These are phyloP conservation scores for Aureobasidium sp. DNA, from an alignment of 2,329 filamentous ascomycete genomes.

Conservation along the genomic window DNA sequence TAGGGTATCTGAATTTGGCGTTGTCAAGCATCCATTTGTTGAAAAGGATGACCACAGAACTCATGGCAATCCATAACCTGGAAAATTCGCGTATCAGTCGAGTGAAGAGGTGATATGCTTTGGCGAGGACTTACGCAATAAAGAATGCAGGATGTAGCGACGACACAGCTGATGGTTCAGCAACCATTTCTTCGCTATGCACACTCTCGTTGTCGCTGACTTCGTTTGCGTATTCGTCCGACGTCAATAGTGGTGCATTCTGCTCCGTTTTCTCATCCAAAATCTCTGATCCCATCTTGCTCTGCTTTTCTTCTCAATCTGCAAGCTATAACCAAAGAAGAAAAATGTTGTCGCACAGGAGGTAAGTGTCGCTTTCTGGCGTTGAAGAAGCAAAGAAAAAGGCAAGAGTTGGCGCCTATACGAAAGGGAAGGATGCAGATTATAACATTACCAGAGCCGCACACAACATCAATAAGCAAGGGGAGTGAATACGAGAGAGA, in stretches of 20 bases:
- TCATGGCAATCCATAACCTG: conserved; percentile 69
- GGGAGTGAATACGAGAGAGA: neutral
- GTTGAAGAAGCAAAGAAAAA: neutral
- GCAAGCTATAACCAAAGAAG: neutral
- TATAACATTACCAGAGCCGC: conserved; percentile 5
- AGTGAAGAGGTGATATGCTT: neutral
- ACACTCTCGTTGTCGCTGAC: conserved; percentile 7
- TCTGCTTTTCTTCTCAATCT: neutral
- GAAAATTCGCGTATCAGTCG: neutral
- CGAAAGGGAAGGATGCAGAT: neutral
- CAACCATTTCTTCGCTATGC: neutral
- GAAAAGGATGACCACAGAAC: conserved; percentile 78
- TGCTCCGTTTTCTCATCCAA: conserved; percentile 12
- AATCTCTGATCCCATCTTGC: neutral
- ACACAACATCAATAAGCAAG: neutral
- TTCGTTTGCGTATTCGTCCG: neutral
- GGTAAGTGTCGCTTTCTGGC: neutral
- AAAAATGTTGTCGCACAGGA: neutral
- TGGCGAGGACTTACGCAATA: conserved; percentile 51
- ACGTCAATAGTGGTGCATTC: neutral
- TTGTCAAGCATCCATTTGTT: conserved; percentile 85
- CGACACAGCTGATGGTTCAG: neutral
- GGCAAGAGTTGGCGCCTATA: neutral
- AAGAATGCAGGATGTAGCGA: conserved; percentile 75
- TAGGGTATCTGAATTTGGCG: conserved; percentile 50